Evolutionary conservation across 306 rosid genomes (phyloP), one percentile per base, ranked within the genome.

Genomic region (Dalbergia cochinchinensis): DNA sequence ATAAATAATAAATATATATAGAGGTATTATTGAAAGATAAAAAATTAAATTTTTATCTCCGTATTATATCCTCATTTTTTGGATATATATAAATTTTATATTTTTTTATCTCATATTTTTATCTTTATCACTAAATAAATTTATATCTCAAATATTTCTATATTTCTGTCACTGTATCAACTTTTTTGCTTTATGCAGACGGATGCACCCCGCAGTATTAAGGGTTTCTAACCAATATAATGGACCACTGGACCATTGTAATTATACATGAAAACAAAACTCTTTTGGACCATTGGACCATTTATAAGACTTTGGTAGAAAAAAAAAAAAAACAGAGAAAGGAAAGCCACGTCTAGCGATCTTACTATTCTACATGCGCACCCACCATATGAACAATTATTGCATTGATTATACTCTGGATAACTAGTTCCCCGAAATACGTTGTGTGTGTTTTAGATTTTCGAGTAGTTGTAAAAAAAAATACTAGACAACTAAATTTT

Each of bases 211-310:
- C 8, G 3, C 31, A 16, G 3, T 34, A 33, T 63, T 14, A 20
- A 66, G 81, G 57, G 58, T 9, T 10, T 64, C 42, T 66, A 34
- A 22, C 81, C 74, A 39, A 50, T 51, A 62, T 6, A 7, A 18
- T 39, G 73, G 73, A 77, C 80, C 73, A 64, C 19, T 42, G 58
- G 22, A 37, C 58, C 39, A 78, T 22, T 54, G 7, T 26, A 26
- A 26, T 26, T 26, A 26, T 26, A 26, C 2, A 20, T 20, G 1
- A 0, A 20, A 0, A 20, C 1, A 20, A 20, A 20, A 1, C 31
- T 54, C 13, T 12, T 54, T 4, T 37, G 41, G 41, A 37, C 41
- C 41, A 37, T 4, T 37, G 41, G 41, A 37, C 41, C 41, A 37
- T 37, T 37, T 37, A 26, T 37, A 37, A 50, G 14, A 19, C 57